Conservation (phyloP, 140 eudicot genomes). For the Stevia rebaudiana region DNA sequence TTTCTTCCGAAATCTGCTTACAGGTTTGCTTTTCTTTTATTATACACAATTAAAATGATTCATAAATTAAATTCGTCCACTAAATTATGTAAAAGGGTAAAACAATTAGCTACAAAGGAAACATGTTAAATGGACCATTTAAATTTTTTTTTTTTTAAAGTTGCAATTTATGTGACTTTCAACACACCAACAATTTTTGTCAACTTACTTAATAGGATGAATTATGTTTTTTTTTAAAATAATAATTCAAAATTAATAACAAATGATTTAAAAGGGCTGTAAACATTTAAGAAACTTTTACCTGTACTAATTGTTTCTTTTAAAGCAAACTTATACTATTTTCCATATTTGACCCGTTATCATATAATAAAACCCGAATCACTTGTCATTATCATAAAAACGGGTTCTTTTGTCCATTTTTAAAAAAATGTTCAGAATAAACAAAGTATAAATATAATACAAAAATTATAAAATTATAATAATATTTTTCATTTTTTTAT, state of each 20-base stretch:
- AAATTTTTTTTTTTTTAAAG: too few relatives aligned
- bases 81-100: not conserved
- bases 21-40: constrained; percentile 48
- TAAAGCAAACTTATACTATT: not conserved
- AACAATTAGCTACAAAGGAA: not conserved
- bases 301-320: not conserved
- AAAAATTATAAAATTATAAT: too few relatives aligned
- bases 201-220: not conserved
- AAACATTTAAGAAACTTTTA: not conserved
- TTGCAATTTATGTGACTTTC: too few relatives aligned
- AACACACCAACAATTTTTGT: not conserved
- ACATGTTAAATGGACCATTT: not conserved
- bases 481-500: too few relatives aligned
- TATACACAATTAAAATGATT: not conserved
- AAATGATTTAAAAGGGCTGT: not conserved
- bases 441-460: too few relatives aligned
- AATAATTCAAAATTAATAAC: not conserved
- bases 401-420: too few relatives aligned
- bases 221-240: not conserved
- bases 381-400: not conserved
- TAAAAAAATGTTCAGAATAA: too few relatives aligned
- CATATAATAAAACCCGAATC: too few relatives aligned
- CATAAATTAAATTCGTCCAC: not conserved
- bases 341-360: not conserved
- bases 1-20: constrained; percentile 89